Evolutionary conservation across 176 grass and related monocot species (phyloP).

Genomic region (Cenchrus purpureus): DNA sequence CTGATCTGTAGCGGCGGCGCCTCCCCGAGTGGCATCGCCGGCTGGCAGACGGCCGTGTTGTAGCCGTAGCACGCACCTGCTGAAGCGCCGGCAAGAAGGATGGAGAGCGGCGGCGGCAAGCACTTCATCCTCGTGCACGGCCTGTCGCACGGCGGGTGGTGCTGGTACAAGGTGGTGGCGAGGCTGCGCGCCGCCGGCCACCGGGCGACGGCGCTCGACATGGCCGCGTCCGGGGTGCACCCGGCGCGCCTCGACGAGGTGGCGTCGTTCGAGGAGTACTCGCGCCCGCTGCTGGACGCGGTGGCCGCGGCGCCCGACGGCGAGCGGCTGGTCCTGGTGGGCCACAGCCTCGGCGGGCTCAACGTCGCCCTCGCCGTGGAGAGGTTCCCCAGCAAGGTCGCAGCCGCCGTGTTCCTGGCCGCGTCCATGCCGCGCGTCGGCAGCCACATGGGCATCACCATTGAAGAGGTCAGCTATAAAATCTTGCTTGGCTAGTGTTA

Average conservation of each 20-base stretch:
- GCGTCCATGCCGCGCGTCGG: conserved; percentile 44
- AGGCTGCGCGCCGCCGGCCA: conserved; percentile 42
- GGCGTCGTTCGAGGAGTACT: conserved; percentile 61
- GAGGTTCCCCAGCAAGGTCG: conserved; percentile 43
- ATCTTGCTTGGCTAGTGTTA: background rate
- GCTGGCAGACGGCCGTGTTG: no score
- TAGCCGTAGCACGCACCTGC: background rate
- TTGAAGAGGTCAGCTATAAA: conserved; percentile 34
- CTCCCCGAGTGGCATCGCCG: no score
- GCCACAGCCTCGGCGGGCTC: conserved; percentile 60
- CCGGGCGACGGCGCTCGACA: conserved; percentile 54
- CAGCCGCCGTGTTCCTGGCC: conserved; percentile 52
- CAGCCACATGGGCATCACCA: conserved; percentile 10
- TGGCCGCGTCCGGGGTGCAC: conserved; percentile 50
- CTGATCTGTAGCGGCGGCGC: background rate
- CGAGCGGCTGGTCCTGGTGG: conserved; percentile 56
- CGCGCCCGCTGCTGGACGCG: conserved; percentile 50
- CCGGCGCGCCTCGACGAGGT: conserved; percentile 56
- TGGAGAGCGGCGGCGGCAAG: conserved; percentile 37
- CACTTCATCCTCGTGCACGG: conserved; percentile 64
- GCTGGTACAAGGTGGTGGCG: conserved; percentile 61
- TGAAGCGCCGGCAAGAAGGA: background rate
- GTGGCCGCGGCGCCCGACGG: background rate
- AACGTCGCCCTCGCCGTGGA: conserved; percentile 57
- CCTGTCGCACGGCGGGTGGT: conserved; percentile 58